A percentile compares a stretch with the other conserved stretches of the same genome.
These are phyloP conservation scores for Cyclocybe aegerita DNA, from an alignment of 768 basidiomycete genomes.

Conservation along the genomic window DNA sequence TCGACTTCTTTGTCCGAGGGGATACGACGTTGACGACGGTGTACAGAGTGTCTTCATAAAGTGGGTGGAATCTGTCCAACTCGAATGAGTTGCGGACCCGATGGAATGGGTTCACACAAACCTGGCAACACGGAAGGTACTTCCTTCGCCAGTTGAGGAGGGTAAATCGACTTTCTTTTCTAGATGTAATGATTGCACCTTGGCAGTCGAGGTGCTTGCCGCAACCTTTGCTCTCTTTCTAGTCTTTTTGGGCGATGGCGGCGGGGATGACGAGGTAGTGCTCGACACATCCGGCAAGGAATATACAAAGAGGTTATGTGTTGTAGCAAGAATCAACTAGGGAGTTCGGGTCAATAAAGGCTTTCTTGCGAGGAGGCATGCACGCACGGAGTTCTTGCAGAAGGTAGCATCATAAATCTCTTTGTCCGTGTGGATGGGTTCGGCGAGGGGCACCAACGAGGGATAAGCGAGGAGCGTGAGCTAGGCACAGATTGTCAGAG, in stretches of 20 bases:
- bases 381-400: conserved; percentile 55
- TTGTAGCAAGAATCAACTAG: conserved; percentile 69
- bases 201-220: conserved; percentile 11
- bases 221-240: conserved; percentile 38
- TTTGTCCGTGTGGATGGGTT: conserved; percentile 57
- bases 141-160: conserved; percentile 43
- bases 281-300: conserved; percentile 38
- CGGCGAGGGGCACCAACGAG: conserved; percentile 46
- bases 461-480: conserved; percentile 69
- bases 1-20: conserved; percentile 55
- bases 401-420: conserved; percentile 90
- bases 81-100: not conserved
- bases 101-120: conserved; percentile 18
- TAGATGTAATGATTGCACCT: conserved; percentile 34
- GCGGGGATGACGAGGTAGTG: conserved; percentile 8
- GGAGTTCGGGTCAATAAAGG: not conserved
- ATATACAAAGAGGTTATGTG: conserved; percentile 63
- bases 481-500: conserved; percentile 26
- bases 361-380: not conserved
- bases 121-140: conserved; percentile 69
- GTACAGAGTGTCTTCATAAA: conserved; percentile 53
- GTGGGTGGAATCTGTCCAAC: conserved; percentile 53
- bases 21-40: conserved; percentile 71
- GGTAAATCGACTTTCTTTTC: conserved; percentile 58
- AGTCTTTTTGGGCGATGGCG: conserved; percentile 31